These are phyloP conservation scores for Petasospora fabianii DNA, from an alignment of 1,139 yeast genomes.

Conservation along the genomic window DNA sequence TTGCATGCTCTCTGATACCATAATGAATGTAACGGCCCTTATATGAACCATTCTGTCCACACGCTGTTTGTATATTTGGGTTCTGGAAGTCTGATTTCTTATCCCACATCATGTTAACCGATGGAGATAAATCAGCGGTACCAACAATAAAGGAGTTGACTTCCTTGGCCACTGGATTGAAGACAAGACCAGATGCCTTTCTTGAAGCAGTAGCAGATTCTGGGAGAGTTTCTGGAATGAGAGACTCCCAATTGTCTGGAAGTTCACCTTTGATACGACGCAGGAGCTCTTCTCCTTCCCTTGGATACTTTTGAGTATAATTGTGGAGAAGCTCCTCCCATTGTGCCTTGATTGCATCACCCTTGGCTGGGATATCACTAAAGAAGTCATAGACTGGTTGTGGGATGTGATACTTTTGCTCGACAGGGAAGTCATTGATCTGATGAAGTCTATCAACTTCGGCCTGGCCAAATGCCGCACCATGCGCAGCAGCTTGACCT, in stretches of 20 bases:
- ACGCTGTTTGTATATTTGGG: conserved; percentile 56
- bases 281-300: conserved; percentile 70
- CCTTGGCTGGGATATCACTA: conserved; percentile 55
- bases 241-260: conserved; percentile 78
- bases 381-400: conserved; percentile 75
- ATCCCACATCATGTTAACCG: conserved; percentile 89
- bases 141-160: conserved; percentile 95
- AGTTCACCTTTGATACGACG: conserved; percentile 80
- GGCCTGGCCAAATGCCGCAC: conserved; percentile 92
- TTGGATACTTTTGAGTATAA: conserved; percentile 70
- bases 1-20: conserved; percentile 99
- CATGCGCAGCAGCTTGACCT: conserved; percentile 94
- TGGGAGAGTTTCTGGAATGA: conserved; percentile 76
- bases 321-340: conserved; percentile 65
- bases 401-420: conserved; percentile 72
- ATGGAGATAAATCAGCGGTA: conserved; percentile 97
- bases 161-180: conserved; percentile 56
- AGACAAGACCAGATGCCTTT: conserved; percentile 85
- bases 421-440: conserved; percentile 85
- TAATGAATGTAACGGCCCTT: conserved; percentile 92
- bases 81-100: conserved; percentile 89
- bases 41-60: conserved; percentile 63
- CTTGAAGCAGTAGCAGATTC: conserved; percentile 87
- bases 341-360: conserved; percentile 56
- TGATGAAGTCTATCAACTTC: conserved; percentile 85